Evolutionary conservation across 495 filamentous ascomycete genomes (phyloP).

Genomic region (Penicillium ochrochloron): DNA sequence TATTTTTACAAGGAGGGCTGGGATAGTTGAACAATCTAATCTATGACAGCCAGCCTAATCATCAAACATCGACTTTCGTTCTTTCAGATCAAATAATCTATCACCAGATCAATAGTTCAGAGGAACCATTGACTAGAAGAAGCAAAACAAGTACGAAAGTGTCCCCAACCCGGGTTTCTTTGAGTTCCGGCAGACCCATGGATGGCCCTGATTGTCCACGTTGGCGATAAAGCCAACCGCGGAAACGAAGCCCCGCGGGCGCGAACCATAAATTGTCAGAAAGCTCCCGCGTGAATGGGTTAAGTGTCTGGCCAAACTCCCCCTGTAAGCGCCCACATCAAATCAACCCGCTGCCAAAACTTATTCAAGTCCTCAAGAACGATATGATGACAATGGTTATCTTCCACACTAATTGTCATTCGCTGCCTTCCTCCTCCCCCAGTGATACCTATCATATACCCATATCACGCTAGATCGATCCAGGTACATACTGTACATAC

Average conservation of each 20-base stretch:
- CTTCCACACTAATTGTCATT: not conserved
- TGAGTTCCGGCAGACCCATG: constrained; percentile 7
- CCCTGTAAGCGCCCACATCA: not conserved
- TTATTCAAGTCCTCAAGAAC: not conserved
- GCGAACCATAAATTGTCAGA: constrained; percentile 2
- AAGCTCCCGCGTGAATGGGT: not conserved
- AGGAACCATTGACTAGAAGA: not conserved
- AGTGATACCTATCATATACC: not conserved
- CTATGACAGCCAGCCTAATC: not conserved
- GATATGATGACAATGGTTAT: not conserved
- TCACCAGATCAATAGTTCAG: not conserved
- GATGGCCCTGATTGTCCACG: constrained; percentile 2
- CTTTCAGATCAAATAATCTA: not conserved
- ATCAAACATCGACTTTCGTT: not conserved
- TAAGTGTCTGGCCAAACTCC: too few species aligned
- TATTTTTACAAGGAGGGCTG: not conserved
- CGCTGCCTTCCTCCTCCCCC: not conserved
- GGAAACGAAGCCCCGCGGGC: constrained; percentile 5
- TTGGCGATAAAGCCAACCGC: constrained; percentile 5
- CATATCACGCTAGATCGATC: constrained; percentile 20
- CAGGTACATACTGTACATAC: constrained; percentile 36
- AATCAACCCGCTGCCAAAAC: not conserved
- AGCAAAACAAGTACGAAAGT: not conserved
- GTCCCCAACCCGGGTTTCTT: not conserved
- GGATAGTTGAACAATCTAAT: not conserved